Conservation (phyloP, 352 stramenopile genomes). For the Achlya hypogyna region DNA sequence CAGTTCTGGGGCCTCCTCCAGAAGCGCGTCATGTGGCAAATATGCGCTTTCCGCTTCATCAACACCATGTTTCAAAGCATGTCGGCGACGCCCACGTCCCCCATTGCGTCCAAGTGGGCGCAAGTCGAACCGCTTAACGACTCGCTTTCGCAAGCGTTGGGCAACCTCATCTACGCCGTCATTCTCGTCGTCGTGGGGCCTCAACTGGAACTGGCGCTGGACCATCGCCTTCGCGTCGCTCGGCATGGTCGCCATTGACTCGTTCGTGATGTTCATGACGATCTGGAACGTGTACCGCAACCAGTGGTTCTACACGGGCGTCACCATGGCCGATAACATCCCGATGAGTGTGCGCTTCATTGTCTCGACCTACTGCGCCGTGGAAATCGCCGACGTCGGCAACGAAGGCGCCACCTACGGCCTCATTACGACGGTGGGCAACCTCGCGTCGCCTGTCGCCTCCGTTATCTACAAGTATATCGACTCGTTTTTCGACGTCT, state of each 20-base stretch:
- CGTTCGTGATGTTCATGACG: constrained; percentile 15
- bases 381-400: constrained; percentile 21
- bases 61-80: constrained; percentile 8
- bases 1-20: constrained; percentile 5
- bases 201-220: constrained; percentile 21
- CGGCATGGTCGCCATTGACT: neutral
- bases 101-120: constrained; percentile 13
- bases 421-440: constrained; percentile 41
- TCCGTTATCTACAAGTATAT: constrained; percentile 49
- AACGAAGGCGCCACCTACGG: constrained; percentile 37
- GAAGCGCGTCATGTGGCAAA: constrained; percentile 20
- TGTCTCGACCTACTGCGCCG: constrained; percentile 21
- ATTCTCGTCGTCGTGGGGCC: neutral
- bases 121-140: constrained; percentile 18
- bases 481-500: constrained; percentile 44
- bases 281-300: constrained; percentile 18
- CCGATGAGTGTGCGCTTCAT: constrained; percentile 14
- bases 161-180: neutral
- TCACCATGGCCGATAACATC: constrained; percentile 12
- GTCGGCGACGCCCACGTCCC: neutral
- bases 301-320: constrained; percentile 21
- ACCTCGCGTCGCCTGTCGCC: constrained; percentile 34
- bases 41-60: constrained; percentile 19
- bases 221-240: neutral
- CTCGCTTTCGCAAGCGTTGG: neutral